Conservation (phyloP, 1,139 yeast genomes). For the Geotrichum reessii region DNA sequence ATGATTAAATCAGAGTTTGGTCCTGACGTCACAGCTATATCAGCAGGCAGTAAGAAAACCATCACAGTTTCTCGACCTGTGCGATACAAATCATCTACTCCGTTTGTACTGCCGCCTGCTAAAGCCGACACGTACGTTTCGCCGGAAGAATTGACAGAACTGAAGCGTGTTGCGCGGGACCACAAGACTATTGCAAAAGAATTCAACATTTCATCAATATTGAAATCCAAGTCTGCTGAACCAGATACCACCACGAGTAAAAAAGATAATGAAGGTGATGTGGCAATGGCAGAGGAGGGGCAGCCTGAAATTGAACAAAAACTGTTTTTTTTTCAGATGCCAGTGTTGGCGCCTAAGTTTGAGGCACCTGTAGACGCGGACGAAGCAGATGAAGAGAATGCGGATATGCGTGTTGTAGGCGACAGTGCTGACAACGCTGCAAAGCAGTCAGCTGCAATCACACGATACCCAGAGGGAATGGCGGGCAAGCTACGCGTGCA, state of each 20-base stretch:
- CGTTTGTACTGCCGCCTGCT: constrained; percentile 13
- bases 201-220: constrained; percentile 23
- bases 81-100: constrained; percentile 12
- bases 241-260: constrained; percentile 17
- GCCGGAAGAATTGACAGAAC: constrained; percentile 27
- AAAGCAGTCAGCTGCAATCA: background rate
- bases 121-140: constrained; percentile 20
- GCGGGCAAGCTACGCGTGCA: constrained; percentile 72
- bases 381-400: constrained; percentile 9
- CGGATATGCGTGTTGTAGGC: constrained; percentile 10
- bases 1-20: constrained; percentile 6
- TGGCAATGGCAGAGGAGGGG: background rate
- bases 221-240: constrained; percentile 14
- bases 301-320: constrained; percentile 36
- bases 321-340: constrained; percentile 63
- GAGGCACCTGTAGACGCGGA: constrained; percentile 20
- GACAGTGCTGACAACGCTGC: constrained; percentile 22
- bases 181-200: constrained; percentile 30
- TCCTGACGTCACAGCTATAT: background rate
- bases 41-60: background rate
- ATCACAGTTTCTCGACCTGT: background rate
- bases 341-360: constrained; percentile 59
- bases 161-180: constrained; percentile 27
- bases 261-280: constrained; percentile 29
- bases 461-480: constrained; percentile 44